These are phyloP conservation scores for Aspergillus affinis DNA, from an alignment of 495 filamentous ascomycete genomes.

Conservation along the genomic window DNA sequence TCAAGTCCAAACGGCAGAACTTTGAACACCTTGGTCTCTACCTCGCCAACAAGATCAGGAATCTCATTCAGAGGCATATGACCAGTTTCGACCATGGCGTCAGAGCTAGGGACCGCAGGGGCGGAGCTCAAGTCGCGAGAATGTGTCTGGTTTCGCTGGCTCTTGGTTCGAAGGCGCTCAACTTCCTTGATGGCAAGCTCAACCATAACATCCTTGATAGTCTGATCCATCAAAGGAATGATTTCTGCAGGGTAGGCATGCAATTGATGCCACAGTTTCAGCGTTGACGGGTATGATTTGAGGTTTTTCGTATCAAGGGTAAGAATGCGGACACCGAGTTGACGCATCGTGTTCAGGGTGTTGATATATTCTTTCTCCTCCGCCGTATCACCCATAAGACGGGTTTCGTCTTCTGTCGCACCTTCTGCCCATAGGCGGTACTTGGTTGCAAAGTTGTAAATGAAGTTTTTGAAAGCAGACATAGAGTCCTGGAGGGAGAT, in stretches of 20 bases:
- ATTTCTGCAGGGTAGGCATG: conserved; percentile 94
- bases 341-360: conserved; percentile 85
- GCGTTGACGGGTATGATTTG: conserved; percentile 86
- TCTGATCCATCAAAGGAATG: conserved; percentile 93
- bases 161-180: conserved; percentile 62
- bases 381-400: conserved; percentile 55
- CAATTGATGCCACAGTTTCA: conserved; percentile 93
- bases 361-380: conserved; percentile 77
- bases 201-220: conserved; percentile 88
- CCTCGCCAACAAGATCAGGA: conserved; percentile 62
- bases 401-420: conserved; percentile 72
- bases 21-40: conserved; percentile 73
- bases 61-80: conserved; percentile 40
- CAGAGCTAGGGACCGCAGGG: conserved; percentile 71
- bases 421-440: conserved; percentile 91
- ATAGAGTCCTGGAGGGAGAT: conserved; percentile 90
- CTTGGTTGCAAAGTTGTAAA: conserved; percentile 84
- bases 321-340: conserved; percentile 75
- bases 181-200: conserved; percentile 82
- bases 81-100: conserved; percentile 51
- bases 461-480: conserved; percentile 82
- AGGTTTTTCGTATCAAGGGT: conserved; percentile 89
- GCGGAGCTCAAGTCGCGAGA: conserved; percentile 64
- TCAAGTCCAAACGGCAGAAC: conserved; percentile 91
- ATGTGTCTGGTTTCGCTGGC: conserved; percentile 47